phyloP scores from a whole-genome alignment of 2,329 filamentous ascomycete species.

The Talaromyces sp. region DNA sequence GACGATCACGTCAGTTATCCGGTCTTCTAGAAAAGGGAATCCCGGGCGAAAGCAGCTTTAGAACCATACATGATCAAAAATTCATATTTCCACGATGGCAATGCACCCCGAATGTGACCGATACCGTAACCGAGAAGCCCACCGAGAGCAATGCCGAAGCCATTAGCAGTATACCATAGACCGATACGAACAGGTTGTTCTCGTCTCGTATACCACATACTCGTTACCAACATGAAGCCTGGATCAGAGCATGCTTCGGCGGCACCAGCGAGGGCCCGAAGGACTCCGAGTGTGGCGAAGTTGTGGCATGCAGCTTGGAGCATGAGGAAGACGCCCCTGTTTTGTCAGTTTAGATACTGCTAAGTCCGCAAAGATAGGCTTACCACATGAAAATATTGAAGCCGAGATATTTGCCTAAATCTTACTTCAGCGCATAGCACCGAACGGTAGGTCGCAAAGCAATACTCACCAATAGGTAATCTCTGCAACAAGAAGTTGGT shows the following conservation, averaged over 20 bases:
- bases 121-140: slow-evolving; percentile 58
- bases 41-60: no score
- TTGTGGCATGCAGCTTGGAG: slow-evolving; percentile 53
- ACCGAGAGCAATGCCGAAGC: slow-evolving; percentile 57
- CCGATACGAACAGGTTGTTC: slow-evolving; percentile 61
- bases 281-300: slow-evolving; percentile 53
- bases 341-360: not conserved
- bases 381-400: slow-evolving; percentile 57
- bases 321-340: slow-evolving; percentile 49
- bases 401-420: slow-evolving; percentile 50
- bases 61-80: slow-evolving; percentile 60
- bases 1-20: not conserved
- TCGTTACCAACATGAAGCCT: slow-evolving; percentile 61
- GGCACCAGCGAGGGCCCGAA: slow-evolving; percentile 56
- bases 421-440: not conserved
- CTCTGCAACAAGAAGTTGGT: slow-evolving; percentile 53
- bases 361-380: slow-evolving; percentile 3
- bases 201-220: slow-evolving; percentile 62
- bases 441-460: not conserved
- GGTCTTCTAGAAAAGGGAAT: not conserved
- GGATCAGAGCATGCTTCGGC: slow-evolving; percentile 58
- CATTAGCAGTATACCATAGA: slow-evolving; percentile 58
- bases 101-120: slow-evolving; percentile 54
- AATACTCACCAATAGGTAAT: slow-evolving; percentile 46
- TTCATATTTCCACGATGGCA: slow-evolving; percentile 64